Base-by-base conservation (phyloP, 148 eudicot genomes). In the Camellia lanceoleosa region DNA sequence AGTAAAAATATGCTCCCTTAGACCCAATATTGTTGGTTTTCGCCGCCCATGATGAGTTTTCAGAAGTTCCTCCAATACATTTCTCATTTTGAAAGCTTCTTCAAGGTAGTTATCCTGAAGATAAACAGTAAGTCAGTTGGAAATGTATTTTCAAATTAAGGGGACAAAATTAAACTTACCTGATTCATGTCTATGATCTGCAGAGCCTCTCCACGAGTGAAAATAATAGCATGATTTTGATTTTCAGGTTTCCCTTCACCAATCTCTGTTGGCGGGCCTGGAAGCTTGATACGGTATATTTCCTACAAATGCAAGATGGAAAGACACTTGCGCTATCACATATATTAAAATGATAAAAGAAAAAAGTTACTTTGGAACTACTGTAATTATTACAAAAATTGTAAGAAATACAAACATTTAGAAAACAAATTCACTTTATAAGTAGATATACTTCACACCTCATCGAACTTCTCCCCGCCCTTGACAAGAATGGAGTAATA, bases 181-280 rank as follows among this genome's bases (percentile, higher is more conserved):
- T 96, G 99, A 85, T 96, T 96, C 99, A 96, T 96, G 89, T 96
- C 99, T 80, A 96, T 96, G 19, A 95, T 92, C 82, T 96, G 99
- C 73, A 96, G 85, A 78, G 98, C 99, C 88, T 96, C 99, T 85
- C 99, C 99, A 74, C 99, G 98, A 68, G 99, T 96, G 82, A 96
- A 96, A 83, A 96, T 90, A 75, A 96, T 93, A 67, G 99, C 99
- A 91, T 96, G 98, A 86, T 96, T 96, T 86, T 96, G 99, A 86
- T 96, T 96, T 84, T 96, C 99, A 75, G 99, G 98, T 84, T 96
- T 96, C 18, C 99, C 99, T 90, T 96, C 99, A 79, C 99, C 99
- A 68, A 96, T 91, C 73, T 85, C 90, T 63, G 93, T 87, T 41
- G 99, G 98, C 64, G 90, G 89, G 59, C 99, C 99, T 19, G 99